Evolutionary conservation across 2,329 filamentous ascomycete genomes (phyloP).

Genomic region (Fusarium xylarioides): DNA sequence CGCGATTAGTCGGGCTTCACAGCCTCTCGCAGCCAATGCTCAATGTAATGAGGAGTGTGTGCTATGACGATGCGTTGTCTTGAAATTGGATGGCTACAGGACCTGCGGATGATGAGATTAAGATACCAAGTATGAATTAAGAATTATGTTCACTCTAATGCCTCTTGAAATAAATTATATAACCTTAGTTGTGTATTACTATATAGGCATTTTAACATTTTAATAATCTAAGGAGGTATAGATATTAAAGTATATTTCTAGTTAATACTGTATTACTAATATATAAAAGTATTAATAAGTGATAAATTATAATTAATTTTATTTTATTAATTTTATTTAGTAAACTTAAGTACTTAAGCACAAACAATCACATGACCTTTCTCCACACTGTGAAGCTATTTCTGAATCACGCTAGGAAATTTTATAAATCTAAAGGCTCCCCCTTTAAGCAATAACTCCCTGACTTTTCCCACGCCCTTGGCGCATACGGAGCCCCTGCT

Average conservation of each 20-base stretch:
- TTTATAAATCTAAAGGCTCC: conserved; percentile 11
- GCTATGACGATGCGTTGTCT: conserved; percentile 8
- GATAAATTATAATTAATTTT: not conserved
- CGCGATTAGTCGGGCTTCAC: conserved; percentile 1
- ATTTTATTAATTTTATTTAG: not conserved
- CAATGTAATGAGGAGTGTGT: conserved; percentile 28
- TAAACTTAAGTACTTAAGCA: not conserved
- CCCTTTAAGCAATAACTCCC: not conserved
- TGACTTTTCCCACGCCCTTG: not conserved
- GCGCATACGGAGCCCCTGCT: not conserved
- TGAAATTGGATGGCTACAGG: conserved; percentile 1
- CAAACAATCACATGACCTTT: not conserved
- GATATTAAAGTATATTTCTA: not conserved
- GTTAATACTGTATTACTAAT: not conserved
- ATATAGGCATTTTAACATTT: not conserved
- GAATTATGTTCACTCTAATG: not conserved
- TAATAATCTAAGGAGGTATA: no score
- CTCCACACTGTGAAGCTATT: no score
- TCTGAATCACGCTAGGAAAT: not conserved
- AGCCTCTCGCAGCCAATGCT: conserved; percentile 18
- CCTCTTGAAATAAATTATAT: not conserved
- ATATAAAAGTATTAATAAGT: not conserved
- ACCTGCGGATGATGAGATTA: conserved; percentile 1
- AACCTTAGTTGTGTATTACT: not conserved
- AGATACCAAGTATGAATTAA: conserved; percentile 24